Evolutionary conservation across 2,329 filamentous ascomycete genomes (phyloP).

Genomic region (Sclerotinia nivalis): DNA sequence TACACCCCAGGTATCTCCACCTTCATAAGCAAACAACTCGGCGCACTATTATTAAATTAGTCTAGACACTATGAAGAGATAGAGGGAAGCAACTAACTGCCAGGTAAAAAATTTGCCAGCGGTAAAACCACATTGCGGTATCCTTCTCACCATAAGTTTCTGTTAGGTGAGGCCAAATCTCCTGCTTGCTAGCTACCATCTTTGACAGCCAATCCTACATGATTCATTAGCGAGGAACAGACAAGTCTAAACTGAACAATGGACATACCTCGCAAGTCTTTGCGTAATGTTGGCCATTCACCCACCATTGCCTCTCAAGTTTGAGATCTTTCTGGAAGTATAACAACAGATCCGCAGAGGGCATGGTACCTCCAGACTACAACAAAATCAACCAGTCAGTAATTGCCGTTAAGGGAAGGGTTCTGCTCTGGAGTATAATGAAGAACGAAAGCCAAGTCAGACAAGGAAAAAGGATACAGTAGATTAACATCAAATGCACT

Average conservation of each 20-base stretch:
- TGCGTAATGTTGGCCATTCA: slow-evolving; percentile 67
- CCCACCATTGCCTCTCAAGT: slow-evolving; percentile 68
- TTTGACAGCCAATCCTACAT: slow-evolving; percentile 60
- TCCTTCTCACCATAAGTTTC: slow-evolving; percentile 65
- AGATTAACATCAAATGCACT: neutral
- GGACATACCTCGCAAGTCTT: slow-evolving; percentile 64
- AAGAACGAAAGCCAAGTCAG: neutral
- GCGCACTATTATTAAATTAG: slow-evolving; percentile 41
- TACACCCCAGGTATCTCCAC: slow-evolving; percentile 68
- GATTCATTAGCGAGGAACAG: slow-evolving; percentile 15
- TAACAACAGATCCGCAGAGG: slow-evolving; percentile 63
- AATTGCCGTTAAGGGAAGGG: neutral
- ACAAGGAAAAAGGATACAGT: neutral
- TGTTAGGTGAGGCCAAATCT: slow-evolving; percentile 63
- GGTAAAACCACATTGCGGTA: slow-evolving; percentile 63
- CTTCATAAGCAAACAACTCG: slow-evolving; percentile 65
- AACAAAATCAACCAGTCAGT: neutral
- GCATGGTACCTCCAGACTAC: slow-evolving; percentile 68
- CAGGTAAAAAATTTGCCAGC: slow-evolving; percentile 74
- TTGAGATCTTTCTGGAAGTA: slow-evolving; percentile 66
- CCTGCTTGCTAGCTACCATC: slow-evolving; percentile 58
- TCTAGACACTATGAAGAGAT: neutral
- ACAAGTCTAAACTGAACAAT: neutral
- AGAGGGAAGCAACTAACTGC: slow-evolving; percentile 42
- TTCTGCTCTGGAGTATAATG: neutral